Evolutionary conservation across 1,284 basidiomycete genomes (phyloP).

Genomic region (Meripilus lineatus): DNA sequence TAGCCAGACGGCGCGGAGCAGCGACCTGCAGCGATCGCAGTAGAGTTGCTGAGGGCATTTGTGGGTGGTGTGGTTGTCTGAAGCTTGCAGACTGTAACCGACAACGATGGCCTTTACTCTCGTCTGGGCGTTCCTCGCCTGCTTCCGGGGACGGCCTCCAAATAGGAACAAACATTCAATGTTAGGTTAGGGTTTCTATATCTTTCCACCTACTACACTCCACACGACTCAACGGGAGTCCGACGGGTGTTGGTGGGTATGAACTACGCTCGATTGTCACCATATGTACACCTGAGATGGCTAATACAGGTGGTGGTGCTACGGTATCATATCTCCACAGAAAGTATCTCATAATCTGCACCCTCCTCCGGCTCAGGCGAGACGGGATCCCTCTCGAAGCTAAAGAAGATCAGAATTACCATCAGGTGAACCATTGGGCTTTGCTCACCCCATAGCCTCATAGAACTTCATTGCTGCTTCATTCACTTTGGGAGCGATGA

Average conservation of each 20-base stretch:
- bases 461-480: conserved; percentile 52
- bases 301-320: no score
- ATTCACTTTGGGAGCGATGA: conserved; percentile 41
- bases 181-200: no score
- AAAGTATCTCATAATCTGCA: conserved; percentile 59
- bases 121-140: neutral
- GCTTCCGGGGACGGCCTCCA: neutral
- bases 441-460: conserved; percentile 43
- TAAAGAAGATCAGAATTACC: conserved; percentile 20
- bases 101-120: neutral
- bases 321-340: conserved; percentile 27
- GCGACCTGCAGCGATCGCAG: conserved; percentile 26
- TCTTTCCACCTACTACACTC: no score
- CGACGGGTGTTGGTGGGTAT: no score
- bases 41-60: conserved; percentile 30
- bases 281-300: no score
- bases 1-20: conserved; percentile 15
- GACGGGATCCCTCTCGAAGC: conserved; percentile 48
- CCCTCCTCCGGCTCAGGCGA: conserved; percentile 43
- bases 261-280: no score
- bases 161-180: no score
- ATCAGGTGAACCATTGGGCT: no score
- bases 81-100: neutral
- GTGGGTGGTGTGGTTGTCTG: neutral
- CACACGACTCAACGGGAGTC: no score